Conservation (phyloP, 495 filamentous ascomycete species). For the Penicillium manginii region DNA sequence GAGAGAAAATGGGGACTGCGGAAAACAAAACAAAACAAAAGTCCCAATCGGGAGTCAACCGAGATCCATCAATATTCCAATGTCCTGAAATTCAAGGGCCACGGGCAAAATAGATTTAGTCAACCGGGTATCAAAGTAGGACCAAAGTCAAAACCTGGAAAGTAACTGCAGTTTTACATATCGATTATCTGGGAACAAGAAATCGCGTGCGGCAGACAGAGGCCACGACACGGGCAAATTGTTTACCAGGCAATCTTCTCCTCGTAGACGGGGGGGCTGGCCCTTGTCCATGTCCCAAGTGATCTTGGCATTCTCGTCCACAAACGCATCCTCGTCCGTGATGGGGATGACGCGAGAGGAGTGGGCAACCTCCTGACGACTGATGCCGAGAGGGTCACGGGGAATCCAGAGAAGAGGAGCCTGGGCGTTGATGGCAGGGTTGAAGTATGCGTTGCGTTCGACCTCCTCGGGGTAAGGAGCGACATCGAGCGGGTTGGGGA, state of each 20-base stretch:
- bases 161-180: constrained; percentile 1
- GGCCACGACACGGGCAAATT: not conserved
- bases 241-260: constrained; percentile 63
- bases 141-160: constrained; percentile 10
- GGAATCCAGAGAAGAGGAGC: constrained; percentile 85
- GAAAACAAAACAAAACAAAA: constrained; percentile 10
- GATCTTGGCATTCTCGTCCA: constrained; percentile 81
- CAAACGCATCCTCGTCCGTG: constrained; percentile 79
- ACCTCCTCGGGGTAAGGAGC: constrained; percentile 60
- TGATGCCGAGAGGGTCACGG: constrained; percentile 73
- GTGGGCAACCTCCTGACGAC: constrained; percentile 74
- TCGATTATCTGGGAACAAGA: not conserved
- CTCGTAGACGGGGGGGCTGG: constrained; percentile 75
- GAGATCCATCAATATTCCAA: not conserved
- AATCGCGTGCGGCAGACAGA: not conserved
- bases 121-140: constrained; percentile 32
- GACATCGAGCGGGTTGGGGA: constrained; percentile 59
- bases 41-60: constrained; percentile 19
- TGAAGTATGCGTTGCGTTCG: constrained; percentile 73
- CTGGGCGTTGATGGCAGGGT: constrained; percentile 67
- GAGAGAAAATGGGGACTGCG: not conserved
- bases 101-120: not conserved
- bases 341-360: constrained; percentile 73
- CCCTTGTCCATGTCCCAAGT: constrained; percentile 74
- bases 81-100: not conserved